These are phyloP conservation scores for Alternaria alternata DNA, from an alignment of 2,329 filamentous ascomycete genomes.

Conservation along the genomic window DNA sequence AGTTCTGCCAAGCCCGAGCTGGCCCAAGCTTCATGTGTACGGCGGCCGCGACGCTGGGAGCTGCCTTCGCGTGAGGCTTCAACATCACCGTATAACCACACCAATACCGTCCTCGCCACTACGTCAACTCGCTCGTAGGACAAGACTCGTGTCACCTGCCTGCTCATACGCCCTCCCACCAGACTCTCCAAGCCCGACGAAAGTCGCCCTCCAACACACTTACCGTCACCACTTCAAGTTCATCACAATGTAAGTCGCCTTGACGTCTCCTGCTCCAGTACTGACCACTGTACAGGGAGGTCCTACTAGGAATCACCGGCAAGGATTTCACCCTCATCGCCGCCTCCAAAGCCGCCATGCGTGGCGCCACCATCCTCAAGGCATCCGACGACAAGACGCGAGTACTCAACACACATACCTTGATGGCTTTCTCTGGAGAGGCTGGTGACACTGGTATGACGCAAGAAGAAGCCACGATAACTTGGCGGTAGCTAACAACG, in stretches of 20 bases:
- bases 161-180: not conserved
- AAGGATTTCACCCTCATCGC: constrained; percentile 99
- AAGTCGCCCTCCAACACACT: constrained; percentile 8
- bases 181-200: not conserved
- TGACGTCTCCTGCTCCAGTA: not conserved
- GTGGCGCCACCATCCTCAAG: constrained; percentile 95
- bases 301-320: constrained; percentile 96
- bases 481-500: constrained; percentile 12
- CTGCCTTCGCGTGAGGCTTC: constrained; percentile 19
- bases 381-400: constrained; percentile 96
- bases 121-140: not conserved
- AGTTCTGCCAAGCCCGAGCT: constrained; percentile 14
- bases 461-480: not conserved
- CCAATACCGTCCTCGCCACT: not conserved
- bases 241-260: constrained; percentile 43
- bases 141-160: not conserved
- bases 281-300: constrained; percentile 75
- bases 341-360: constrained; percentile 97
- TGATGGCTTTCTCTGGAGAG: constrained; percentile 96
- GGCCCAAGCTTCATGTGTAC: constrained; percentile 14
- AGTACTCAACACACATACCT: constrained; percentile 87
- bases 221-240: constrained; percentile 20
- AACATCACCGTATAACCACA: not conserved
- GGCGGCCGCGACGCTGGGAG: constrained; percentile 25
- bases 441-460: constrained; percentile 87